Percentiles rank a stretch among this genome's conserved stretches.
Evolutionary conservation across 768 basidiomycete genomes (phyloP).

Genomic region (Fibroporia radiculosa): DNA sequence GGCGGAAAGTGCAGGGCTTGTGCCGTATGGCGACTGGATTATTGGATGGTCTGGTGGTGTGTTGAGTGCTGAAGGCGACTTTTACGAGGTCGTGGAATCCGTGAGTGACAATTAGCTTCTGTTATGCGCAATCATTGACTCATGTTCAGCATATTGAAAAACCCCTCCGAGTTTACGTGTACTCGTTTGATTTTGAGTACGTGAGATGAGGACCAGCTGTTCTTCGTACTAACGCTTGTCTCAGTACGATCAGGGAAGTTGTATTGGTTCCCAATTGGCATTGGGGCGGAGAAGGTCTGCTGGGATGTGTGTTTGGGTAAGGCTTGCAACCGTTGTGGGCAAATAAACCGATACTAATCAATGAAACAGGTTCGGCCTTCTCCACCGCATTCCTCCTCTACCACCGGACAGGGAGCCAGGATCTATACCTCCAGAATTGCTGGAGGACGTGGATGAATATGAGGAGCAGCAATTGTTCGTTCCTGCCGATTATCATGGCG

Average conservation of each 20-base stretch:
- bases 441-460: conserved; percentile 36
- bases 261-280: conserved; percentile 93
- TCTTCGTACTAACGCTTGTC: not conserved
- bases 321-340: conserved; percentile 21
- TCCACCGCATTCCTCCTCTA: conserved; percentile 88
- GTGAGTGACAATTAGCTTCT: conserved; percentile 34
- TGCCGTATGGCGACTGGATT: conserved; percentile 79
- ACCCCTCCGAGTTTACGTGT: conserved; percentile 90
- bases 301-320: conserved; percentile 94
- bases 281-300: conserved; percentile 94
- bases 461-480: conserved; percentile 66
- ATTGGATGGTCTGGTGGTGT: conserved; percentile 95
- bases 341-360: not conserved
- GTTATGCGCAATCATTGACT: not conserved
- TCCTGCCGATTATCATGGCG: conserved; percentile 58
- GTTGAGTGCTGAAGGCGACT: conserved; percentile 86
- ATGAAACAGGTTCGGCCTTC: conserved; percentile 64
- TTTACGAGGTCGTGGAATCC: conserved; percentile 91
- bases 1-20: conserved; percentile 92
- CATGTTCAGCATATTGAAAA: conserved; percentile 78
- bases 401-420: conserved; percentile 51
- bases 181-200: conserved; percentile 94
- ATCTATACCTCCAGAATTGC: conserved; percentile 46
- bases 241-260: conserved; percentile 84
- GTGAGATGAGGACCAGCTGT: conserved; percentile 22